Conservation (phyloP, 2,329 filamentous ascomycete species). For the Sclerotinia nivalis region DNA sequence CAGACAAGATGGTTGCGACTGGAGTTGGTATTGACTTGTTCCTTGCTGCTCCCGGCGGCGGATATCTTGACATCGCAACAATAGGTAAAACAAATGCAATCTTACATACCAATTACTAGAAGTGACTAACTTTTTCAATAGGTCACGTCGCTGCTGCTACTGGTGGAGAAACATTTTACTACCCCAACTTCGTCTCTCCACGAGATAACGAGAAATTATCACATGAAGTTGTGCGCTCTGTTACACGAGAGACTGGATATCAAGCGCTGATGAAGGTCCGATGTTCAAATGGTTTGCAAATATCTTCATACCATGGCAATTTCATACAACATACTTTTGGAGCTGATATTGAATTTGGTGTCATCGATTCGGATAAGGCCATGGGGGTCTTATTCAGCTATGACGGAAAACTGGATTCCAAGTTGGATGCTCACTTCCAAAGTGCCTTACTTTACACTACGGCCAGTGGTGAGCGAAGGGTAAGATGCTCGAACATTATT, state of each 20-base stretch:
- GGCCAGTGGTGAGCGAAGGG: slow-evolving; percentile 81
- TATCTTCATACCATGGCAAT: slow-evolving; percentile 92
- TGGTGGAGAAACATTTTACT: slow-evolving; percentile 96
- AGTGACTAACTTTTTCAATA: slow-evolving; percentile 44
- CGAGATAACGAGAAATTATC: slow-evolving; percentile 83
- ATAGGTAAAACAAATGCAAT: slow-evolving; percentile 60
- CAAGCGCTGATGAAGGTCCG: slow-evolving; percentile 98
- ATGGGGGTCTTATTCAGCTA: slow-evolving; percentile 90
- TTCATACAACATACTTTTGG: slow-evolving; percentile 95
- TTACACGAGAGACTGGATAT: slow-evolving; percentile 89
- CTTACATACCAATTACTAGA: not conserved
- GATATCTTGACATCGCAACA: slow-evolving; percentile 90
- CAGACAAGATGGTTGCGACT: slow-evolving; percentile 81
- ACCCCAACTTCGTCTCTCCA: slow-evolving; percentile 89
- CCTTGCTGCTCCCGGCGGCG: slow-evolving; percentile 83
- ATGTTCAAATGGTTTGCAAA: slow-evolving; percentile 93
- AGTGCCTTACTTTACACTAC: slow-evolving; percentile 93
- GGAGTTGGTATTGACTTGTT: slow-evolving; percentile 95
- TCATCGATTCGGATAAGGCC: slow-evolving; percentile 91
- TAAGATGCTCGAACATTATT: slow-evolving; percentile 90
- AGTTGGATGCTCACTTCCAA: slow-evolving; percentile 97
- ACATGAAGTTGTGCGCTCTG: slow-evolving; percentile 80
- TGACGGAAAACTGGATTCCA: slow-evolving; percentile 95
- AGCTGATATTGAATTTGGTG: slow-evolving; percentile 89
- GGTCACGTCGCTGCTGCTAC: slow-evolving; percentile 83